Base-by-base conservation (phyloP, 768 basidiomycete species). In the Pleurotus citrinopileatus region DNA sequence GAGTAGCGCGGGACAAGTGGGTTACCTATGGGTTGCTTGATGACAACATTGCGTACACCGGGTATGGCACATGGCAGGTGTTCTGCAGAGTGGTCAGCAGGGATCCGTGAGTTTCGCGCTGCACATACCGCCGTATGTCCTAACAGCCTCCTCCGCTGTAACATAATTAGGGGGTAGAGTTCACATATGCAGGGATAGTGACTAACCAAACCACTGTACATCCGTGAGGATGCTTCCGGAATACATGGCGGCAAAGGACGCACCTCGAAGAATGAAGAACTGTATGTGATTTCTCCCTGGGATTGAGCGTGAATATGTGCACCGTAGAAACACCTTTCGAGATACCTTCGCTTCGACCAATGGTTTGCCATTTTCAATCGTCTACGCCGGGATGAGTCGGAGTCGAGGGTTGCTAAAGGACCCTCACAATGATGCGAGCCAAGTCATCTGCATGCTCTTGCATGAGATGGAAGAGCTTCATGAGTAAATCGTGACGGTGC, bases 331-430 rank as follows among this genome's bases (percentile, higher is more conserved):
- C 25, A 52, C 43, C 44, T 25, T 37, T 57, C n/a, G n/a, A n/a
- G n/a, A n/a, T n/a, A 89, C 90, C 81, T 90, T 89, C 29, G 82
- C 90, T 60, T 98, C 94, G 0, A 75, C 72, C 40, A 97, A 72
- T 6, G 94, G 80, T 73, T 98, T 99, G 29, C 97, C 97, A 63
- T 99, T 99, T 74, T 99, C 97, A 56, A 94, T 71, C 4, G 93
- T 95, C 91, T 93, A 67, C 15, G 10, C 23, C 34, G 34, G 32
- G 52, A 47, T 67, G 66, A 67, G 64, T 62, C 63, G 60, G 66
- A 54, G n/a, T n/a, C n/a, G n/a, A n/a, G n/a, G n/a, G n/a, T n/a
- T n/a, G n/a, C n/a, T n/a, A n/a, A n/a, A 28, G 20, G 53, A 22
- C 28, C 73, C 87, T 65, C 48, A 91, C 92, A 60, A 97, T 91